Evolutionary conservation across 2,329 filamentous ascomycete species (phyloP), one percentile per base, ranked within the genome.

Genomic region (Apiospora aurea): DNA sequence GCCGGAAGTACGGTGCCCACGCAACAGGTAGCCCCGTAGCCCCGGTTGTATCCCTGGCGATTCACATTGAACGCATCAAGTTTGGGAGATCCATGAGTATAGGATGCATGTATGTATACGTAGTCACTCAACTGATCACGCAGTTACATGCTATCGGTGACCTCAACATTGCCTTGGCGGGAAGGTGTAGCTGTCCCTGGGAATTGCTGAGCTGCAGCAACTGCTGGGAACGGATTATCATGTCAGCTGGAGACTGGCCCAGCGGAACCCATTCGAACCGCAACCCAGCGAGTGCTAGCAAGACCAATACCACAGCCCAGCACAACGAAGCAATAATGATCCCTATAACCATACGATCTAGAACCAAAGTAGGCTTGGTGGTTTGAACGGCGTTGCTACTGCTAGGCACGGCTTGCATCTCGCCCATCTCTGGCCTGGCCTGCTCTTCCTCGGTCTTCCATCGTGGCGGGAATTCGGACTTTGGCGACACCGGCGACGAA

Each of bases 121-220:
- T n/a, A n/a, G 3, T n/a, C 8, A 21, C 21, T 41, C 34, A 64
- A 38, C 34, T 64, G 13, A 64, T 41, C 57, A 64, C 57, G 34
- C 57, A 64, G 18, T 41, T 64, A 21, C 57, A 64, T n/a, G 41
- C 57, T 41, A 64, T 64, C 34, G 57, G 57, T 24, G 57, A 64
- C 57, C 57, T 64, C 2, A 34, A 41, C 34, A 41, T 24, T 34
- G 57, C 21, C 57, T 64, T 41, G 34, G 41, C 18, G n/a, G 57
- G 57, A 41, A 64, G 4, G 0, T 64, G 57, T 18, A 64, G 57
- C 18, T 64, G 29, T n/a, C 10, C 57, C 34, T 64, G 34, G 2
- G 34, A 64, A 24, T 10, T 11, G 57, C 57, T 41, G 4, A 64
- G 34, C 34, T 41, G 57, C 7, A 64, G 57, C 57, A 64, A 41